Percentiles rank a stretch among this genome's conserved stretches.
phyloP scores from a whole-genome alignment of 306 rosid genomes.

The Prunus persica region DNA sequence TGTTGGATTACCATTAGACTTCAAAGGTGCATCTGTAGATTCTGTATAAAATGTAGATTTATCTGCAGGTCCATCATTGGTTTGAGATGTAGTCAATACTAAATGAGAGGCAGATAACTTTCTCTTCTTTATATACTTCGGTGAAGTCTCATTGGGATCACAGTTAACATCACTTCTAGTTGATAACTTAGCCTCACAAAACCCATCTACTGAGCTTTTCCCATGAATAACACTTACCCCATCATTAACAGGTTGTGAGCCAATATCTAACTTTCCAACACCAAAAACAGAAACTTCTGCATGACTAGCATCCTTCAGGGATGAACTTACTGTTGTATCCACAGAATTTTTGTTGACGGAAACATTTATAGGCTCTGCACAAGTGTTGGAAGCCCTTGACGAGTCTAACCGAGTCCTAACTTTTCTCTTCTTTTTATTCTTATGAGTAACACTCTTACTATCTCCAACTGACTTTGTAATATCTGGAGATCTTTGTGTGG shows the following conservation, averaged over 20 bases:
- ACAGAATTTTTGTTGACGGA: constrained; percentile 25
- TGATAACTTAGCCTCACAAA: constrained; percentile 33
- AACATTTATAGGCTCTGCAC: constrained; percentile 29
- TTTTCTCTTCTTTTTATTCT: constrained; percentile 39
- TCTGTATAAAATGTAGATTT: constrained; percentile 31
- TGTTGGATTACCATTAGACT: constrained; percentile 31
- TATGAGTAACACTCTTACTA: constrained; percentile 30
- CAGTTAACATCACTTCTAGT: constrained; percentile 24
- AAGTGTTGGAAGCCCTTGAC: constrained; percentile 35
- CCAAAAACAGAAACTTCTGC: constrained; percentile 38
- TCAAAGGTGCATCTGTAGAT: constrained; percentile 24
- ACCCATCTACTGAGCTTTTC: constrained; percentile 22
- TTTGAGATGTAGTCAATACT: constrained; percentile 28
- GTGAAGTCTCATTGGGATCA: constrained; percentile 29
- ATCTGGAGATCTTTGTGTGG: constrained; percentile 26
- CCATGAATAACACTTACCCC: constrained; percentile 26
- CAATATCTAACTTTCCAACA: constrained; percentile 39
- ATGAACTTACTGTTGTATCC: constrained; percentile 31
- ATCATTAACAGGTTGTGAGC: constrained; percentile 27
- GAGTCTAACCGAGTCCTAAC: constrained; percentile 31
- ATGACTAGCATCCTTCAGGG: constrained; percentile 31
- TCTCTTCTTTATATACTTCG: constrained; percentile 34
- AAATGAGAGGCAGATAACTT: constrained; percentile 32
- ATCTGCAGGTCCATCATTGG: constrained; percentile 29
- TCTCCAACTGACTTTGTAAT: constrained; percentile 31